phyloP scores from a whole-genome alignment of 2,329 filamentous ascomycete genomes.

The Pseudogymnoascus sp. region DNA sequence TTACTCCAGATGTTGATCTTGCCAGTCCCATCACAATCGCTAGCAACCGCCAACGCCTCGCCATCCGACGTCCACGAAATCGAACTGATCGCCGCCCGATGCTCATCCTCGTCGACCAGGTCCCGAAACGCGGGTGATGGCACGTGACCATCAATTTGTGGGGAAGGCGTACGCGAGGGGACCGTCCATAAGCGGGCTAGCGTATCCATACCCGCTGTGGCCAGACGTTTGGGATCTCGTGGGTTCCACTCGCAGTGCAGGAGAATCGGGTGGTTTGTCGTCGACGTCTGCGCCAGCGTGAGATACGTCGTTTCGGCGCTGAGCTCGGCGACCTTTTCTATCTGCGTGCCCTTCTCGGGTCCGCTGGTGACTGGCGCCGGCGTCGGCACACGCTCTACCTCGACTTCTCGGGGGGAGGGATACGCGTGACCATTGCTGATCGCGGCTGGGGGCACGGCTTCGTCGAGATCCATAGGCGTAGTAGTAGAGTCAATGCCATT shows the following conservation, averaged over 20 bases:
- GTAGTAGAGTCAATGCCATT: slow-evolving; percentile 40
- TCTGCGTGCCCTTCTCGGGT: slow-evolving; percentile 55
- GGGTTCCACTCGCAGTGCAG: slow-evolving; percentile 65
- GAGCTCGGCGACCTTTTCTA: slow-evolving; percentile 56
- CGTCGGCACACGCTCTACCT: slow-evolving; percentile 47
- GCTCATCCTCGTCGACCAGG: slow-evolving; percentile 43
- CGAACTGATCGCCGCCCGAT: slow-evolving; percentile 43
- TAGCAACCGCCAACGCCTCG: slow-evolving; percentile 48
- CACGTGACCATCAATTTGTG: slow-evolving; percentile 26
- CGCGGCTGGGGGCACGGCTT: slow-evolving; percentile 26
- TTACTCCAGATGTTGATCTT: slow-evolving; percentile 48
- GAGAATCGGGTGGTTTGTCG: slow-evolving; percentile 48
- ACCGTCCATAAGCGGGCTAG: slow-evolving; percentile 63
- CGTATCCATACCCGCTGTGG: slow-evolving; percentile 60
- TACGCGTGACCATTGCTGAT: slow-evolving; percentile 49
- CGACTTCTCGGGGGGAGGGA: slow-evolving; percentile 48
- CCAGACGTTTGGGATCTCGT: slow-evolving; percentile 54
- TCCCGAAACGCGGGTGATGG: slow-evolving; percentile 29
- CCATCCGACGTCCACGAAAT: slow-evolving; percentile 55
- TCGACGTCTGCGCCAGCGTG: slow-evolving; percentile 37
- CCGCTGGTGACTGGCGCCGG: slow-evolving; percentile 50
- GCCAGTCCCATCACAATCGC: slow-evolving; percentile 41
- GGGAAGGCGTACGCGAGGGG: slow-evolving; percentile 26
- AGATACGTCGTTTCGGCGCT: slow-evolving; percentile 53
- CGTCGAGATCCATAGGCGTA: slow-evolving; percentile 55